phyloP scores from a whole-genome alignment of 2,329 filamentous ascomycete species.

The Achaetomium macrosporum region DNA sequence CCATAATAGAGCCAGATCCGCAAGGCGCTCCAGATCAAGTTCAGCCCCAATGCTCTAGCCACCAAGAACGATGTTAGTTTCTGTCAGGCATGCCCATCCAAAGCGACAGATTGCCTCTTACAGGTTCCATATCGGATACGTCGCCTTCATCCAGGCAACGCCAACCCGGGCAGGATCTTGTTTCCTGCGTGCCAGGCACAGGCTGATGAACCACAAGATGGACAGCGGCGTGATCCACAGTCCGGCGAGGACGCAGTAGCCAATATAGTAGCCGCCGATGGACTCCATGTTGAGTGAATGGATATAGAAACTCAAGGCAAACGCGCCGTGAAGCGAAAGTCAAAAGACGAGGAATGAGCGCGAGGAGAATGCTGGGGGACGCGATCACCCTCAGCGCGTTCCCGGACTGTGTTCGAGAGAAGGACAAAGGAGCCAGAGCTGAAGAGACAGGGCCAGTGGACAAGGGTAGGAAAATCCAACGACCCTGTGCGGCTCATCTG shows the following conservation, averaged over 20 bases:
- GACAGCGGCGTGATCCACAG: constrained; percentile 20
- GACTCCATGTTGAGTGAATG: background rate
- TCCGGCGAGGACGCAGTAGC: constrained; percentile 10
- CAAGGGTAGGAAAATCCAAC: too few relatives aligned
- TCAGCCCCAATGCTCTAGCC: background rate
- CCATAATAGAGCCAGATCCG: background rate
- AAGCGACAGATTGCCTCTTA: constrained; percentile 7
- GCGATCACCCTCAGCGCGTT: too few relatives aligned
- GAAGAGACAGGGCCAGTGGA: too few relatives aligned
- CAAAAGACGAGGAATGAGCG: too few relatives aligned
- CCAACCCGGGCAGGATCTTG: constrained; percentile 22
- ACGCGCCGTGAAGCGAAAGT: too few relatives aligned
- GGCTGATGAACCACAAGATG: constrained; percentile 20
- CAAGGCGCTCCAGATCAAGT: background rate
- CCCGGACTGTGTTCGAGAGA: too few relatives aligned
- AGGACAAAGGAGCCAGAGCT: too few relatives aligned
- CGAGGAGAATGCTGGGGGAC: too few relatives aligned
- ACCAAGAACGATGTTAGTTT: background rate
- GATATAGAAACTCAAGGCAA: background rate
- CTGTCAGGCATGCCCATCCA: background rate
- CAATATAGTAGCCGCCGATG: background rate
- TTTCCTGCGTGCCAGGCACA: constrained; percentile 18
- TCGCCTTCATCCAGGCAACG: constrained; percentile 20
- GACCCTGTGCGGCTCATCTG: too few relatives aligned
- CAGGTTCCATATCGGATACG: constrained; percentile 18